A percentile compares a stretch with the other conserved stretches of the same genome.
Conservation (phyloP, 1,139 yeast species). For the Protomyces inouyei region DNA sequence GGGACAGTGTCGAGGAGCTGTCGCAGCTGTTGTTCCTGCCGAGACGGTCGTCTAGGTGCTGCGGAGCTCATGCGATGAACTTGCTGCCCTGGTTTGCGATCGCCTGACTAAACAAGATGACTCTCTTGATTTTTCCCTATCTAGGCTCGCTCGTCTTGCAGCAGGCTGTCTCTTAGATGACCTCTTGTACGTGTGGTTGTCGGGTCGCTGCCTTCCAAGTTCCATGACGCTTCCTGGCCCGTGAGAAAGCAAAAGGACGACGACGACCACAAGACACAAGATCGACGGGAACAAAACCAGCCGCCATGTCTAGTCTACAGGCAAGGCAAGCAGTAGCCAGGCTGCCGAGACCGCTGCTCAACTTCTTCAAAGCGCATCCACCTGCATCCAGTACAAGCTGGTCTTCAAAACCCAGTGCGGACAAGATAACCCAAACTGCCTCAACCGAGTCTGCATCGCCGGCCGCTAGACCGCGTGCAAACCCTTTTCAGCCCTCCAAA, state of each 20-base stretch:
- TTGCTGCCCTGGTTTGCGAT: background rate
- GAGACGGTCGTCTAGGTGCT: background rate
- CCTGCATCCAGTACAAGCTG: slow-evolving; percentile 39
- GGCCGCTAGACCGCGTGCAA: background rate
- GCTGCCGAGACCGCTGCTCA: slow-evolving; percentile 11
- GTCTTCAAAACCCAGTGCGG: slow-evolving; percentile 71
- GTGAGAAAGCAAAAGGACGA: background rate
- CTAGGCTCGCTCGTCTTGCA: too few relatives aligned
- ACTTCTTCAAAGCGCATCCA: slow-evolving; percentile 19
- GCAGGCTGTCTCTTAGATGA: too few relatives aligned
- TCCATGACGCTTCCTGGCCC: background rate
- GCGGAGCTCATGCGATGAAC: background rate
- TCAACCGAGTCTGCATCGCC: slow-evolving; percentile 44
- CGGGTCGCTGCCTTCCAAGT: background rate
- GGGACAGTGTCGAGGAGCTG: slow-evolving; percentile 42
- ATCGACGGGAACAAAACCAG: background rate
- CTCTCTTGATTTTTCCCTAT: too few relatives aligned
- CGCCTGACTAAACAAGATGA: background rate
- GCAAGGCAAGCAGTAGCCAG: slow-evolving; percentile 1
- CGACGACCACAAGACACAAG: background rate
- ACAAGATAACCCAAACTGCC: slow-evolving; percentile 89
- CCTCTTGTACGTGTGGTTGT: background rate
- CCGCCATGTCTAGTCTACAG: background rate
- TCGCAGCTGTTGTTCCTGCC: slow-evolving; percentile 43
- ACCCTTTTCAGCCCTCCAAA: slow-evolving; percentile 18